These are phyloP conservation scores for Phytophthora litchii DNA, from an alignment of 352 stramenopile genomes.

Conservation along the genomic window DNA sequence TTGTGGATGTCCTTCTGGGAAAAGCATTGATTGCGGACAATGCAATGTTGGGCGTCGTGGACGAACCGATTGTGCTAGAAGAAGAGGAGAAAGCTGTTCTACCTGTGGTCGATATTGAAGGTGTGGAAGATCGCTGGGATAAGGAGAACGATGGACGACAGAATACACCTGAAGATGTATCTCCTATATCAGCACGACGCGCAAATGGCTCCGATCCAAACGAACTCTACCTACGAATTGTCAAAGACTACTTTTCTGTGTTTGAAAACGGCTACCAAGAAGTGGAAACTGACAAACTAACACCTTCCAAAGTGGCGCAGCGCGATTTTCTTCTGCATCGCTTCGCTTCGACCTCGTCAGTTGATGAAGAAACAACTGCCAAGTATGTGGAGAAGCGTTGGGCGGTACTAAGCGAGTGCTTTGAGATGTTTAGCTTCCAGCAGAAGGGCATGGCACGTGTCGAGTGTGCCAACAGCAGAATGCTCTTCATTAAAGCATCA, in stretches of 20 bases:
- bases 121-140: too few species aligned
- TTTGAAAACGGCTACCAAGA: slow-evolving; percentile 9
- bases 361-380: not conserved
- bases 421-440: slow-evolving; percentile 14
- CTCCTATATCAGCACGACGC: too few species aligned
- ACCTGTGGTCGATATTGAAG: too few species aligned
- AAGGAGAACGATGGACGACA: slow-evolving; percentile 1
- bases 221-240: slow-evolving; percentile 15
- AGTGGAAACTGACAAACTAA: too few species aligned
- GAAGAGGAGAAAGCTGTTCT: not conserved
- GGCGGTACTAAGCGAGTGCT: slow-evolving; percentile 1
- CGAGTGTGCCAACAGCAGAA: not conserved
- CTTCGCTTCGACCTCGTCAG: not conserved
- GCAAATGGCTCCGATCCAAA: too few species aligned
- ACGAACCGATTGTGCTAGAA: not conserved
- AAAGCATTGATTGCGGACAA: slow-evolving; percentile 36
- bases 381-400: slow-evolving; percentile 5
- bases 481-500: not conserved
- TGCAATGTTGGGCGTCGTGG: slow-evolving; percentile 18
- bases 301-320: slow-evolving; percentile 1
- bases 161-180: too few species aligned
- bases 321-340: slow-evolving; percentile 10
- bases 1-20: slow-evolving; percentile 42
- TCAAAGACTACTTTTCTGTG: slow-evolving; percentile 15
- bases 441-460: slow-evolving; percentile 2